Base-by-base conservation (phyloP, 768 basidiomycete species). In the Hygrophorus russula region DNA sequence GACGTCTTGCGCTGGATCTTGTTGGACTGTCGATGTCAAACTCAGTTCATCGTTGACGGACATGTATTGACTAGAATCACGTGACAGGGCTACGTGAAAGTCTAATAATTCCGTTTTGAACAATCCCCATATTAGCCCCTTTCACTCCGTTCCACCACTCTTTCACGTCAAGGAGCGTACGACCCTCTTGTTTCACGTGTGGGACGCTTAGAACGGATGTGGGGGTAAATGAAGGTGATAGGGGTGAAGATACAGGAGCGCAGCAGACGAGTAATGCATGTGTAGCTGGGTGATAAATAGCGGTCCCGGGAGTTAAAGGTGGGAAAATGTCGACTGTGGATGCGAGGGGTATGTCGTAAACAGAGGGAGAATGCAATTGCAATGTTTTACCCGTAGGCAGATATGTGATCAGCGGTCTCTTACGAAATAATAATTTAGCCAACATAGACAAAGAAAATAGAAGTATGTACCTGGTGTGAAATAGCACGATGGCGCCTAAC, bases 91-190 rank as follows among this genome's bases (percentile, higher is more conserved):
- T 24, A 24, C 24, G 4, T 24, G 7, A 24, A 24, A 24, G 24
- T 24, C 24, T 24, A 24, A 24, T 7, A 24, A 7, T 24, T 5
- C 11, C 27, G 9, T 27, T n/a, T 14, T 20, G 10, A 29, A 33
- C 31, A 19, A 34, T 5, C n/a, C 17, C 30, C 8, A 13, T n/a
- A 13, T 7, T 59, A 28, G 56, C 43, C 30, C 59, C 56, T 45
- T 64, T 64, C 20, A 60, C 62, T 2, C 88, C 87, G 56, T 85
- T 87, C 84, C 84, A 89, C 80, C 84, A 91, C 40, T 80, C 79
- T 46, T 64, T 71, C 2, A 78, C 80, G 11, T 54, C 55, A 46
- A 86, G 48, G 51, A 73, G 57, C 18, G 66, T 60, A 49, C 73
- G 72, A 42, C 76, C 75, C 49, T 81, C 77, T 46, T 77, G 74